These are phyloP conservation scores for Oemleria cerasiformis DNA, from an alignment of 306 rosid species.

Conservation along the genomic window DNA sequence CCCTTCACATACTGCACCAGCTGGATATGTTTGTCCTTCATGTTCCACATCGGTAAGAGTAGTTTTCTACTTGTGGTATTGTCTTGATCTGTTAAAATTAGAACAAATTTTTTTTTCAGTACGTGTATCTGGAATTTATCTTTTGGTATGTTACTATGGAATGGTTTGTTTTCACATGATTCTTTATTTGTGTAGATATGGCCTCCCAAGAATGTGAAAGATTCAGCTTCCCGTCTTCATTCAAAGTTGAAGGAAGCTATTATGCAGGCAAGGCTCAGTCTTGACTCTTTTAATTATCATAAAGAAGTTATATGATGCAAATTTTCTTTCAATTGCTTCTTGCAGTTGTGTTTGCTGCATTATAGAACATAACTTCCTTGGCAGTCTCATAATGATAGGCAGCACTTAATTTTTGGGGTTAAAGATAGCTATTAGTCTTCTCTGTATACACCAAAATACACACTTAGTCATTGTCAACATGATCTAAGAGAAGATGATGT, in stretches of 20 bases:
- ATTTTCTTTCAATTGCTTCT: constrained; percentile 2
- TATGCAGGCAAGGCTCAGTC: constrained; percentile 56
- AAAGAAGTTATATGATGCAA: constrained; percentile 1
- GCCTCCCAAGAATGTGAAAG: constrained; percentile 97
- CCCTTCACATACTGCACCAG: constrained; percentile 93
- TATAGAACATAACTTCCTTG: constrained; percentile 4
- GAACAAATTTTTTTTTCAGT: neutral
- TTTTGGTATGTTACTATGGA: neutral
- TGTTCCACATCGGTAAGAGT: constrained; percentile 80
- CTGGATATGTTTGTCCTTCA: constrained; percentile 92
- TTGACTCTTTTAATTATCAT: constrained; percentile 1
- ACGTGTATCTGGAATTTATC: neutral
- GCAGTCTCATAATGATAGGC: neutral
- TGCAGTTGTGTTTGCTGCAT: constrained; percentile 2
- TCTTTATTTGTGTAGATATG: constrained; percentile 66
- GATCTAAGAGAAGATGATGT: constrained; percentile 4
- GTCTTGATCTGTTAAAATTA: neutral
- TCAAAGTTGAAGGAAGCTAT: constrained; percentile 92
- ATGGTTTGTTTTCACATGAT: constrained; percentile 22
- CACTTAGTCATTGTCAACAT: neutral
- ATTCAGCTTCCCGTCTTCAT: constrained; percentile 85
- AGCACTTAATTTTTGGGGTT: neutral
- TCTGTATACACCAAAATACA: neutral
- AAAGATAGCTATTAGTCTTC: constrained; percentile 3
- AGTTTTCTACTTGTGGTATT: constrained; percentile 5